These are phyloP conservation scores for Mucor circinelloides DNA, from an alignment of 371 early-diverging fungal species.

Conservation along the genomic window DNA sequence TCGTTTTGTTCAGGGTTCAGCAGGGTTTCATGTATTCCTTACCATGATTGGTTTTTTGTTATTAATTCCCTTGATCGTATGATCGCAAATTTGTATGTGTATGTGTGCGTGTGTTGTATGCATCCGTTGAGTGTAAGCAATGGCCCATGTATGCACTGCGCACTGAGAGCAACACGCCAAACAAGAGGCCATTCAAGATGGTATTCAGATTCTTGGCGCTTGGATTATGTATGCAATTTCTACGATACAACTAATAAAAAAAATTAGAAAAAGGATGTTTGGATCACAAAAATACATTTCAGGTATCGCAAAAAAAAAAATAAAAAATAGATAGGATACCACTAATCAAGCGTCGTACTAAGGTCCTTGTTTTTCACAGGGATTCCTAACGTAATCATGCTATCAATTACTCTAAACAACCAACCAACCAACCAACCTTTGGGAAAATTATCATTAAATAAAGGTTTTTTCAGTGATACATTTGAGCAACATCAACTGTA, in stretches of 20 bases:
- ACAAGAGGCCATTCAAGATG: too few species aligned
- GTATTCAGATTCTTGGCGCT: too few species aligned
- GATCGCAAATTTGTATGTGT: not conserved
- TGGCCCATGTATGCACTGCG: too few species aligned
- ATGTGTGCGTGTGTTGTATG: too few species aligned
- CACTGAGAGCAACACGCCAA: too few species aligned
- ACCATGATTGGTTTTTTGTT: not conserved
- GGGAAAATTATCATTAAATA: constrained; percentile 9
- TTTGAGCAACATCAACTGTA: constrained; percentile 19
- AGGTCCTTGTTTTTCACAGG: constrained; percentile 16
- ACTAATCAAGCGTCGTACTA: constrained; percentile 2
- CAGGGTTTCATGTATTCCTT: constrained; percentile 5
- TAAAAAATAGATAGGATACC: constrained; percentile 18
- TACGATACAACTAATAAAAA: too few species aligned
- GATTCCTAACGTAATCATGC: constrained; percentile 24
- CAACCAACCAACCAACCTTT: not conserved
- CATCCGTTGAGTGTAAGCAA: too few species aligned
- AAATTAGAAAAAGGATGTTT: not conserved
- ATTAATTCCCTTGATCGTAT: not conserved
- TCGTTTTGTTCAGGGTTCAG: constrained; percentile 13
- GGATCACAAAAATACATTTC: constrained; percentile 1
- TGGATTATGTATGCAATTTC: too few species aligned
- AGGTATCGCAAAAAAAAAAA: not conserved
- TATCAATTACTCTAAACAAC: not conserved
- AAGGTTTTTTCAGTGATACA: constrained; percentile 10